A percentile compares a stretch with the other conserved stretches of the same genome.
Conservation (phyloP, 2,329 filamentous ascomycete genomes). For the Aspergillus viridinutans region DNA sequence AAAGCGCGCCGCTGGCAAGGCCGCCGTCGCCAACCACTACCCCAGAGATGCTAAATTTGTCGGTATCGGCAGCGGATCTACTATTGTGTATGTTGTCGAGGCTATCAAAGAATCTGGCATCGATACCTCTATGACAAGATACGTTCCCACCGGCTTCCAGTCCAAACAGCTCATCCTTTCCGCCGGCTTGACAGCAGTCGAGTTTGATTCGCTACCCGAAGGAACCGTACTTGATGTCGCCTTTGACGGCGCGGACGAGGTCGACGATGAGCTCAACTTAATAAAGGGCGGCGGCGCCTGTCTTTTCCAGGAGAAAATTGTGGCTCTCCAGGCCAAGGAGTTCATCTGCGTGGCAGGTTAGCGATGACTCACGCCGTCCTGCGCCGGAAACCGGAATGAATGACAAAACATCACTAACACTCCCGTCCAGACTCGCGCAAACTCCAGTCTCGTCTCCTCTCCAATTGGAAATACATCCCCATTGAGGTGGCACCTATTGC, state of each 20-base stretch:
- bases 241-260: constrained; percentile 96
- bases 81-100: constrained; percentile 64
- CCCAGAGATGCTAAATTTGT: constrained; percentile 53
- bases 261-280: constrained; percentile 89
- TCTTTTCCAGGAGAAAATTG: constrained; percentile 94
- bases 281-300: constrained; percentile 99
- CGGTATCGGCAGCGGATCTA: constrained; percentile 62
- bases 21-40: constrained; percentile 60
- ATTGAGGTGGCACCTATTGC: constrained; percentile 90
- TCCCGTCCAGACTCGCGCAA: constrained; percentile 73
- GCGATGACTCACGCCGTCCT: constrained; percentile 19
- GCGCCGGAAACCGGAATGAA: background rate
- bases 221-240: constrained; percentile 72
- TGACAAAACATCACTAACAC: background rate
- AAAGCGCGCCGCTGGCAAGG: constrained; percentile 56
- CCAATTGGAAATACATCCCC: constrained; percentile 77
- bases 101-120: constrained; percentile 52
- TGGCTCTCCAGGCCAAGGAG: constrained; percentile 75
- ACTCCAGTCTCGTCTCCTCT: constrained; percentile 68
- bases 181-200: constrained; percentile 71
- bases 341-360: constrained; percentile 82
- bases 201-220: constrained; percentile 69
- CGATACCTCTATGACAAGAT: constrained; percentile 61
- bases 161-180: constrained; percentile 79
- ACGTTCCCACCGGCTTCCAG: constrained; percentile 89